phyloP scores from a whole-genome alignment of 2,329 filamentous ascomycete genomes.

The Hypoxylon sp. region DNA sequence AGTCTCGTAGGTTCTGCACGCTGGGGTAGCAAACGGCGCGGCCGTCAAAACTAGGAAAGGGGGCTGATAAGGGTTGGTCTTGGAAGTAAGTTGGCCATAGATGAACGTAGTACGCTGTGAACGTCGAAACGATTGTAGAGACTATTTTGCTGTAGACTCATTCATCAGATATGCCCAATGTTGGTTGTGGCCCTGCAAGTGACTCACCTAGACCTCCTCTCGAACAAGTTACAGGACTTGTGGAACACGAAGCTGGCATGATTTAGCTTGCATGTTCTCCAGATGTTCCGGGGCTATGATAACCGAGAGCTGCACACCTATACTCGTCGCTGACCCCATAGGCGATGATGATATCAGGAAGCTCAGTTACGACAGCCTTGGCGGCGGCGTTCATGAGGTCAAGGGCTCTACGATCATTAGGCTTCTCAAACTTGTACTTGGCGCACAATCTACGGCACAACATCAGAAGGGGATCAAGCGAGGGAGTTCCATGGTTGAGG shows the following conservation, averaged over 20 bases:
- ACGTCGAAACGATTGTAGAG: constrained; percentile 89
- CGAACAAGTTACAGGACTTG: constrained; percentile 82
- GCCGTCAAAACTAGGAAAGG: constrained; percentile 90
- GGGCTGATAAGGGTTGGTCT: constrained; percentile 71
- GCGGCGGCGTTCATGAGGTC: constrained; percentile 96
- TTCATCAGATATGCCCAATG: constrained; percentile 8
- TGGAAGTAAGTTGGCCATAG: constrained; percentile 81
- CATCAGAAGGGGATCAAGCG: constrained; percentile 5
- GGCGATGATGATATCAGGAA: constrained; percentile 85
- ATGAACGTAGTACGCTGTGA: constrained; percentile 89
- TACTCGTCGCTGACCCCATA: constrained; percentile 97
- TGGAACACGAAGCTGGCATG: constrained; percentile 81
- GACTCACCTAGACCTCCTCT: constrained; percentile 77
- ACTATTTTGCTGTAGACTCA: constrained; percentile 75
- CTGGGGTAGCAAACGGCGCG: constrained; percentile 90
- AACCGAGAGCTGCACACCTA: constrained; percentile 57
- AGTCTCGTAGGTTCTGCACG: constrained; percentile 84
- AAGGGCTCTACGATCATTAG: constrained; percentile 86
- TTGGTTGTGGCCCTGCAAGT: neutral
- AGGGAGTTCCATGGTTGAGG: constrained; percentile 11
- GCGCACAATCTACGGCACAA: constrained; percentile 72
- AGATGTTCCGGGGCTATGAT: neutral
- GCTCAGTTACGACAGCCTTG: constrained; percentile 79
- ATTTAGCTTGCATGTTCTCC: constrained; percentile 29
- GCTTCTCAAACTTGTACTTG: constrained; percentile 87